Conservation (phyloP, 2,329 filamentous ascomycete species). For the Aspergillus eucalypticola region DNA sequence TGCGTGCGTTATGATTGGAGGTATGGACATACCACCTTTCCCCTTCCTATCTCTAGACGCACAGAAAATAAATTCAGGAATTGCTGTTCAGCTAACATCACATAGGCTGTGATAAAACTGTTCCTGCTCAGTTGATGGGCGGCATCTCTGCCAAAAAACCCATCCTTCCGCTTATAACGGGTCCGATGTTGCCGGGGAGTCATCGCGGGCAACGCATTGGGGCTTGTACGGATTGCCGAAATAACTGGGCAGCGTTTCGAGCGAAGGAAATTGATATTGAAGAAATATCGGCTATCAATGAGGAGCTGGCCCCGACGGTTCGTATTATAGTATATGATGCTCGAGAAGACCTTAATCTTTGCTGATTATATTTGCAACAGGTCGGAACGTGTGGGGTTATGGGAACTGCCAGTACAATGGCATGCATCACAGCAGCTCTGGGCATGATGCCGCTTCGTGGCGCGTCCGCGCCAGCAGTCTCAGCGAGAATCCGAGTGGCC, state of each 20-base stretch:
- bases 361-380: constrained; percentile 17
- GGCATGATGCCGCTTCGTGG: constrained; percentile 56
- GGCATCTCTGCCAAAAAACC: constrained; percentile 74
- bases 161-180: constrained; percentile 67
- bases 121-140: constrained; percentile 73
- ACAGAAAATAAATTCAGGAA: no score
- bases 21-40: constrained; percentile 38
- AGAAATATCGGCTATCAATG: constrained; percentile 69
- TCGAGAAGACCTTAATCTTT: not conserved
- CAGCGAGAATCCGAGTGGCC: constrained; percentile 53
- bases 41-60: no score
- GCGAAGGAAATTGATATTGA: constrained; percentile 69
- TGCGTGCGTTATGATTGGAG: constrained; percentile 67
- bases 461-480: constrained; percentile 56
- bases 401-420: constrained; percentile 61
- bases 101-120: constrained; percentile 72
- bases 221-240: constrained; percentile 73
- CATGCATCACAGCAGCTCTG: constrained; percentile 54
- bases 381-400: constrained; percentile 59
- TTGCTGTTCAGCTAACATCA: not conserved
- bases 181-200: constrained; percentile 74
- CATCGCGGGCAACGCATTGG: constrained; percentile 65
- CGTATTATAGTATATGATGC: constrained; percentile 20
- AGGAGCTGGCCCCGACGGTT: constrained; percentile 71
- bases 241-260: constrained; percentile 70